phyloP scores from a whole-genome alignment of 352 stramenopile genomes.

The Phytophthora pseudosyringae region DNA sequence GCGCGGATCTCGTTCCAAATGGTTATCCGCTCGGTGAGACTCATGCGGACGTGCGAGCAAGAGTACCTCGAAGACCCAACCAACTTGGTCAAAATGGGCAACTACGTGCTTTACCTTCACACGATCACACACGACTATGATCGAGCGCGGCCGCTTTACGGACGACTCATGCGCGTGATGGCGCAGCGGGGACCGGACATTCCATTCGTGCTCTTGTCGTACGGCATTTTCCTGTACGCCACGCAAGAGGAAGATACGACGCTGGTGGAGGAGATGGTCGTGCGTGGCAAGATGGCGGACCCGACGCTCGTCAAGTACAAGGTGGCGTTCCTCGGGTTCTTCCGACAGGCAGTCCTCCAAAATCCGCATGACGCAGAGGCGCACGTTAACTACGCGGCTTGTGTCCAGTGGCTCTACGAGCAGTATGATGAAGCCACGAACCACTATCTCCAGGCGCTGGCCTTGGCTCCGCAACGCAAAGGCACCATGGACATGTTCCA shows the following conservation, averaged over 20 bases:
- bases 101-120: constrained; percentile 86
- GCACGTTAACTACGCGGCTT: constrained; percentile 84
- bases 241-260: constrained; percentile 73
- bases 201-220: constrained; percentile 83
- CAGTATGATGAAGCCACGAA: constrained; percentile 63
- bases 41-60: constrained; percentile 76
- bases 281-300: constrained; percentile 62
- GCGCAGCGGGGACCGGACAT: constrained; percentile 73
- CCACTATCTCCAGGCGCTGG: constrained; percentile 77
- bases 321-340: constrained; percentile 80
- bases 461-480: constrained; percentile 65
- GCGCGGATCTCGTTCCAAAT: constrained; percentile 65
- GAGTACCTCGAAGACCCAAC: constrained; percentile 83
- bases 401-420: constrained; percentile 74
- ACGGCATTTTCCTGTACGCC: constrained; percentile 74
- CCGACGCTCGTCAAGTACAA: constrained; percentile 73
- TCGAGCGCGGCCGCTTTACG: constrained; percentile 73
- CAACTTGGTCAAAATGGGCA: constrained; percentile 77
- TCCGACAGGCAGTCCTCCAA: constrained; percentile 74
- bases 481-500: constrained; percentile 78
- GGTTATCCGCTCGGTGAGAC: constrained; percentile 62
- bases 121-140: constrained; percentile 83
- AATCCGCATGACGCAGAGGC: constrained; percentile 64
- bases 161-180: constrained; percentile 77
- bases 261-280: constrained; percentile 73